A percentile compares a stretch with the other conserved stretches of the same genome.
These are phyloP conservation scores for Atractiella rhizophila DNA, from an alignment of 768 basidiomycete genomes.

Conservation along the genomic window DNA sequence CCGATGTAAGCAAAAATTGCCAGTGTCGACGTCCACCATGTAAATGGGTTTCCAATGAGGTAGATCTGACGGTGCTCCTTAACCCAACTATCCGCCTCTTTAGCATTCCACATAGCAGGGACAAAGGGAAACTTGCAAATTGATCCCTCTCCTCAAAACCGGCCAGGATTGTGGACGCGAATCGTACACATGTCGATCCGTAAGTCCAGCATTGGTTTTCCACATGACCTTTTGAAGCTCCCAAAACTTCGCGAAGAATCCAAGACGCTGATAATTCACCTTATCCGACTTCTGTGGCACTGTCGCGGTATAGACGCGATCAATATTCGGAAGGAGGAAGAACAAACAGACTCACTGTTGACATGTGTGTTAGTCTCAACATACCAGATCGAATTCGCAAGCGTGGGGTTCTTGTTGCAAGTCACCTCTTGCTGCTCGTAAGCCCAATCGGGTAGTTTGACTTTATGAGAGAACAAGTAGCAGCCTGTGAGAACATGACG, in stretches of 20 bases:
- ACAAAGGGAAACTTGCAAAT: constrained; percentile 19
- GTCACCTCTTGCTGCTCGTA: constrained; percentile 98
- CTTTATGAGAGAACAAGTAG: constrained; percentile 92
- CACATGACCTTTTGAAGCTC: constrained; percentile 54
- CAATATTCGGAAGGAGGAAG: not conserved
- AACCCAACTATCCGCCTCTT: constrained; percentile 35
- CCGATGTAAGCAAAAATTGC: constrained; percentile 41
- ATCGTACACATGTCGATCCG: constrained; percentile 81
- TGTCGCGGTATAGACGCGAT: constrained; percentile 19
- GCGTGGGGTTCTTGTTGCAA: constrained; percentile 89
- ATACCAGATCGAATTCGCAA: constrained; percentile 73
- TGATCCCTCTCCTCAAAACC: constrained; percentile 61
- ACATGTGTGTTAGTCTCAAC: constrained; percentile 64
- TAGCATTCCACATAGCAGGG: not conserved
- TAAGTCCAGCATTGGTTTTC: constrained; percentile 83
- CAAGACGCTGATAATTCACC: constrained; percentile 73
- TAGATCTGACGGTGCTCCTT: constrained; percentile 90
- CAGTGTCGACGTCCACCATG: constrained; percentile 68
- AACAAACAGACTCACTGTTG: constrained; percentile 30
- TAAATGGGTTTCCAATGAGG: constrained; percentile 72
- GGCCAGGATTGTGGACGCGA: constrained; percentile 87
- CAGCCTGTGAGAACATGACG: constrained; percentile 70
- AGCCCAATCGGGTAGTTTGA: constrained; percentile 92
- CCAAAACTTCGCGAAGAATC: constrained; percentile 69
- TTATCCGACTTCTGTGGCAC: constrained; percentile 46